Base-by-base conservation (phyloP, 805 yeast genomes). In the Hanseniaspora meyeri region DNA sequence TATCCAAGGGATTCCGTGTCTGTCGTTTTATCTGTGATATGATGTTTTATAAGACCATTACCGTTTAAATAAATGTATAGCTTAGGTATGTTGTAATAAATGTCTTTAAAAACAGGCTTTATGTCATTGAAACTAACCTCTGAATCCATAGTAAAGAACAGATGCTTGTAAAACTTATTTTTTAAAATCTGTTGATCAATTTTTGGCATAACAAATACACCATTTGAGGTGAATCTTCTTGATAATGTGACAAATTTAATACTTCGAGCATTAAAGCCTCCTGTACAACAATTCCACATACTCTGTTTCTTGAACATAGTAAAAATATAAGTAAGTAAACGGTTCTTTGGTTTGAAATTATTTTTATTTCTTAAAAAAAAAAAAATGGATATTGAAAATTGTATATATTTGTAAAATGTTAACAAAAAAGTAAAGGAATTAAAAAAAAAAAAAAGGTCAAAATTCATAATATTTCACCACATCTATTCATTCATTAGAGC, bases 81-180 rank as follows among this genome's bases (percentile, higher is more conserved):
- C 7, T 36, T 45, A 2, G 56, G 56, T 16, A 52, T 46, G 16
- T 52, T 52, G 11, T 38, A 14, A 20, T 45, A 52, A 3, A 52
- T 39, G 11, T 52, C 37, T 31, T 38, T 52, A 5, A 52, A 45
- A 31, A 52, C 39, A 37, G 50, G 50, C 16, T 52, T 42, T n/a
- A 46, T 52, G 6, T 46, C 42, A 12, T 45, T 45, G 34, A 52
- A 52, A 31, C 56, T 52, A 4, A 46, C 31, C 17, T 52, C 51
- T 17, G 56, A 52, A n/a, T 52, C 56, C 56, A 52, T 52, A 12
- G 40, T 45, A 20, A 46, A 52, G 29, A 52, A 52, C 19, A 52
- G 20, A 39, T 52, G 56, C n/a, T 52, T 52, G 29, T 52, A 52
- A 37, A 52, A 52, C 12, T 52, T 52, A 27, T 49, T 40, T 31